Evolutionary conservation across 2,329 filamentous ascomycete species (phyloP).

Genomic region (Colletotrichum tropicale): DNA sequence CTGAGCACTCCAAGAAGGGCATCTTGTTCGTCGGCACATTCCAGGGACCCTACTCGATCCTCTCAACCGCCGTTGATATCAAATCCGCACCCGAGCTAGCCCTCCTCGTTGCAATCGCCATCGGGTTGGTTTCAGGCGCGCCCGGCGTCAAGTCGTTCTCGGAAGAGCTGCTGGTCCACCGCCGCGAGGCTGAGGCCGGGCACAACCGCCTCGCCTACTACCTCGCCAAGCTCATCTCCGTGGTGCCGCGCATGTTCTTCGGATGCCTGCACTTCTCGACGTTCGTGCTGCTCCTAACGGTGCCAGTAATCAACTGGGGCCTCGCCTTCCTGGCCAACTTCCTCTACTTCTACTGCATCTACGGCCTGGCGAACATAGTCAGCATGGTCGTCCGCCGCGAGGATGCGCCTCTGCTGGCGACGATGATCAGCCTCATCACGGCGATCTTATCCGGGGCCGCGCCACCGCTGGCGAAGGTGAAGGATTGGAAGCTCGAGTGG

Average conservation of each 20-base stretch:
- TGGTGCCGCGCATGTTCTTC: constrained; percentile 54
- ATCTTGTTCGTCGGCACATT: constrained; percentile 59
- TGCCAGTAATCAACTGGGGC: constrained; percentile 53
- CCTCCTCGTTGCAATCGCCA: constrained; percentile 56
- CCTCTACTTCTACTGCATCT: constrained; percentile 63
- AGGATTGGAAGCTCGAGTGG: constrained; percentile 58
- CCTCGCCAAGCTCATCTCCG: constrained; percentile 57
- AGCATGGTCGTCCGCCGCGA: constrained; percentile 60
- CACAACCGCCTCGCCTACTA: constrained; percentile 63
- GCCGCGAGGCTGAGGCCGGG: constrained; percentile 59
- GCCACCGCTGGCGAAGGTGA: constrained; percentile 52
- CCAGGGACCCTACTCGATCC: constrained; percentile 50
- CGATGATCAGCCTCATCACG: constrained; percentile 58
- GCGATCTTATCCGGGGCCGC: constrained; percentile 59
- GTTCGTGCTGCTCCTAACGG: constrained; percentile 51
- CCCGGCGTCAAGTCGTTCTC: constrained; percentile 63
- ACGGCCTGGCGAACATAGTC: constrained; percentile 56
- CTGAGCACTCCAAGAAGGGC: constrained; percentile 52
- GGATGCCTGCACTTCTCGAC: constrained; percentile 60
- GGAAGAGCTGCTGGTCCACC: constrained; percentile 58
- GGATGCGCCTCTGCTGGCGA: constrained; percentile 60
- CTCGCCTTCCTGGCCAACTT: constrained; percentile 55
- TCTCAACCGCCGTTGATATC: constrained; percentile 58
- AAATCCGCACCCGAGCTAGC: constrained; percentile 55
- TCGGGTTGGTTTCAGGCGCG: constrained; percentile 58